Conservation (phyloP, 1,139 yeast species). For the Suhomyces wounanorum region DNA sequence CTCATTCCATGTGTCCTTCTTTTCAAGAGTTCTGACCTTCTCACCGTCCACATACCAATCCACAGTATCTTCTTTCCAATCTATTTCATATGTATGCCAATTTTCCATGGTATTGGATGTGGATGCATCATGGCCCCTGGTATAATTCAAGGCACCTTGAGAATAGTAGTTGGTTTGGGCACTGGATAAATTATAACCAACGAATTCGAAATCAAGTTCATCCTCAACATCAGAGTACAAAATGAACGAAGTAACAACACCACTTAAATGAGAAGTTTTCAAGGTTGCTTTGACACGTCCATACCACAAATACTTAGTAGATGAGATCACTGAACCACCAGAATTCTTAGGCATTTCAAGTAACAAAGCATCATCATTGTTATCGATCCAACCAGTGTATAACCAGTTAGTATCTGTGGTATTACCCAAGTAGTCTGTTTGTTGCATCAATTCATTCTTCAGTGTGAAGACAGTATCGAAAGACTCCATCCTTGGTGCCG, state of each 20-base stretch:
- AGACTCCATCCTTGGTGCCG: slow-evolving; percentile 50
- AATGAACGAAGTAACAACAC: slow-evolving; percentile 85
- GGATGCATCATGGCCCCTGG: slow-evolving; percentile 49
- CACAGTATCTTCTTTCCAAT: slow-evolving; percentile 77
- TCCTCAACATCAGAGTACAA: slow-evolving; percentile 84
- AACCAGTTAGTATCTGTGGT: slow-evolving; percentile 68
- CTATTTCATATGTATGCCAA: slow-evolving; percentile 77
- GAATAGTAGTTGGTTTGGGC: slow-evolving; percentile 81
- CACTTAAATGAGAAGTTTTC: slow-evolving; percentile 72
- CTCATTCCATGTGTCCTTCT: slow-evolving; percentile 65
- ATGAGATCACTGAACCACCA: slow-evolving; percentile 81
- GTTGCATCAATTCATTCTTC: slow-evolving; percentile 31
- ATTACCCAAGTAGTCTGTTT: slow-evolving; percentile 66
- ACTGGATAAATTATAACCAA: slow-evolving; percentile 66
- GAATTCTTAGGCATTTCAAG: slow-evolving; percentile 79
- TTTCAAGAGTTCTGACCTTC: slow-evolving; percentile 65
- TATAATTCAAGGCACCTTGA: slow-evolving; percentile 70
- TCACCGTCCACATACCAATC: slow-evolving; percentile 78
- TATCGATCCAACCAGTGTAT: slow-evolving; percentile 67
- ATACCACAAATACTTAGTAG: slow-evolving; percentile 82
- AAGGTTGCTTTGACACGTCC: slow-evolving; percentile 73
- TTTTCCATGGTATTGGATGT: slow-evolving; percentile 59
- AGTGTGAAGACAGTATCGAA: slow-evolving; percentile 40
- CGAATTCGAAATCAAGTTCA: slow-evolving; percentile 86
- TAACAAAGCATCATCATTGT: slow-evolving; percentile 53